phyloP scores from a whole-genome alignment of 1,284 basidiomycete species.

The Anthracocystis panici-leucophaei region DNA sequence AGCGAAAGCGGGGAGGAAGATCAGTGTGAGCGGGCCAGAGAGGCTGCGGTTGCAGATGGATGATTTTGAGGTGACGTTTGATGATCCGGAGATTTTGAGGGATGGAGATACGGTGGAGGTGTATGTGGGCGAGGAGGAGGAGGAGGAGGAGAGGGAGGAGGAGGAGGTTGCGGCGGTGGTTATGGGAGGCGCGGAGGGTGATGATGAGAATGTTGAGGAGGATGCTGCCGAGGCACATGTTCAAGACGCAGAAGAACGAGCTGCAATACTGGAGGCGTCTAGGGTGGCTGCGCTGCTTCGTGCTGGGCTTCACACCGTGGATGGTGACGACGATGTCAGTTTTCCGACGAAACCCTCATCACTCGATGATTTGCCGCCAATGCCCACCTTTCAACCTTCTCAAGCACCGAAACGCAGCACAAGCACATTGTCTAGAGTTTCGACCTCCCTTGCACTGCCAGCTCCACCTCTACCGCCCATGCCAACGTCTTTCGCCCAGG shows the following conservation, averaged over 20 bases:
- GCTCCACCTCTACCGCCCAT: constrained; percentile 18
- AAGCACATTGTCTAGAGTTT: not conserved
- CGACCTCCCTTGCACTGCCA: not conserved
- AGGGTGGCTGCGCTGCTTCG: constrained; percentile 26
- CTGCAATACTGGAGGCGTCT: constrained; percentile 15
- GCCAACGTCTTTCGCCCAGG: constrained; percentile 1
- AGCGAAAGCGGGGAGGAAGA: no score
- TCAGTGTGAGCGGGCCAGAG: not conserved
- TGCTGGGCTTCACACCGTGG: constrained; percentile 14
- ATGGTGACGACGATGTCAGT: constrained; percentile 5
- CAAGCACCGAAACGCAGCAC: not conserved
- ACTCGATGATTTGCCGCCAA: constrained; percentile 21
- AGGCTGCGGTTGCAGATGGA: constrained; percentile 26
- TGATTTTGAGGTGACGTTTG: constrained; percentile 35
- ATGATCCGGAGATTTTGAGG: constrained; percentile 39
- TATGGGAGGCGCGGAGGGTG: constrained; percentile 7
- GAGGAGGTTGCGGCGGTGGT: constrained; percentile 1
- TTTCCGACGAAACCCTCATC: not conserved
- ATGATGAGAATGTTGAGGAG: constrained; percentile 1
- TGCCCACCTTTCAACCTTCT: constrained; percentile 6
- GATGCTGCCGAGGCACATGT: not conserved
- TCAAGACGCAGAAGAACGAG: constrained; percentile 23
- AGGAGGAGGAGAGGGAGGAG: not conserved
- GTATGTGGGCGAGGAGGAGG: not conserved
- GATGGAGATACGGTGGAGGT: constrained; percentile 47